phyloP scores from a whole-genome alignment of 371 early-diverging fungal genomes.

The Rhizopus delemar region DNA sequence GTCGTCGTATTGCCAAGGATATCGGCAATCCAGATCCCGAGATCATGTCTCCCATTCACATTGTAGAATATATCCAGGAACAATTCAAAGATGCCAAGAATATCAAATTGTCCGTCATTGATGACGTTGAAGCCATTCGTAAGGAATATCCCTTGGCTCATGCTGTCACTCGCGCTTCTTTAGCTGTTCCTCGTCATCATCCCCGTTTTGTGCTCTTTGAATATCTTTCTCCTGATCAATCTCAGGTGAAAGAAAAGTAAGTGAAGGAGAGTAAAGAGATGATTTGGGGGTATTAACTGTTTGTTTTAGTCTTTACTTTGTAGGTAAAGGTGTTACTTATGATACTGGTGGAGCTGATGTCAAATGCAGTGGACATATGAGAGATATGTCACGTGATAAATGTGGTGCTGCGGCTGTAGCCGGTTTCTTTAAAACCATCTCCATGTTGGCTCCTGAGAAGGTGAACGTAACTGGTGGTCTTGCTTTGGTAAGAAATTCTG shows the following conservation, averaged over 20 bases:
- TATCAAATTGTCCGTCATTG: slow-evolving; percentile 66
- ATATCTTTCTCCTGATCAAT: slow-evolving; percentile 75
- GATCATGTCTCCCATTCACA: slow-evolving; percentile 80
- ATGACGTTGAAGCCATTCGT: slow-evolving; percentile 66
- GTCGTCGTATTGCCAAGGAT: slow-evolving; percentile 74
- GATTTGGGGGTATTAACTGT: neutral
- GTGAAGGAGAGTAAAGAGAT: slow-evolving; percentile 11
- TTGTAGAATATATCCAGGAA: slow-evolving; percentile 69
- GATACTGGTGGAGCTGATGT: slow-evolving; percentile 91
- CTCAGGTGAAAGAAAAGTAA: slow-evolving; percentile 81
- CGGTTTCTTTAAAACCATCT: slow-evolving; percentile 77
- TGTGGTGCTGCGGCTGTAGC: slow-evolving; percentile 88
- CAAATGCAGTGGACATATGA: slow-evolving; percentile 83
- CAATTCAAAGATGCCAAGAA: slow-evolving; percentile 50
- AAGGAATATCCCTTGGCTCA: slow-evolving; percentile 84
- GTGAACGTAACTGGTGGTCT: slow-evolving; percentile 75
- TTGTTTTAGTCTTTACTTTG: slow-evolving; percentile 69
- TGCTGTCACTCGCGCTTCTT: slow-evolving; percentile 80
- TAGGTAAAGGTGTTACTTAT: slow-evolving; percentile 91
- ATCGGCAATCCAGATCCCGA: slow-evolving; percentile 86
- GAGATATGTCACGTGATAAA: slow-evolving; percentile 89
- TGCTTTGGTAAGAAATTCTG: slow-evolving; percentile 80
- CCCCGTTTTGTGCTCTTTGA: slow-evolving; percentile 82
- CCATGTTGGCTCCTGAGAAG: slow-evolving; percentile 60
- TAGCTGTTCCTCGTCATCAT: slow-evolving; percentile 71